Percentiles rank a stretch among this genome's conserved stretches.
Evolutionary conservation across 352 stramenopile genomes (phyloP).

Genomic region (Pelagophyceae sp.): DNA sequence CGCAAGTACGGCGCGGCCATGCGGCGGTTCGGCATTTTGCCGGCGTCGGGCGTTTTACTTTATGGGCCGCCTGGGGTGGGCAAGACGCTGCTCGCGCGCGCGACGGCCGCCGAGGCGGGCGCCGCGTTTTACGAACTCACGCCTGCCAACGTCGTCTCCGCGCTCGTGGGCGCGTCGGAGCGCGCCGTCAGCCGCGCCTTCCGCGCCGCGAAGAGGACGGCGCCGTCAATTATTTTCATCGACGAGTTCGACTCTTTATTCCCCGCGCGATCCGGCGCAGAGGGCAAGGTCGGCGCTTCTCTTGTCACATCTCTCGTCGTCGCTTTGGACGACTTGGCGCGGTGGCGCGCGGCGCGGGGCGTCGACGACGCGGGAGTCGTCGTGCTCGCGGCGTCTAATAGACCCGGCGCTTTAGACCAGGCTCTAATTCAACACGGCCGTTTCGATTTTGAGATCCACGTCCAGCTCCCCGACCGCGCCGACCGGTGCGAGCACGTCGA

Average conservation of each 20-base stretch:
- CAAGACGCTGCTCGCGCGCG: slow-evolving; percentile 75
- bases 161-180: slow-evolving; percentile 74
- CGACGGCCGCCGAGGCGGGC: slow-evolving; percentile 57
- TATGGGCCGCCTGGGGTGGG: slow-evolving; percentile 76
- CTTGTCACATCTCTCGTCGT: not conserved
- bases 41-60: slow-evolving; percentile 65
- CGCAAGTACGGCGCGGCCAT: slow-evolving; percentile 64
- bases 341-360: not conserved
- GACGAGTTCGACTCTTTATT: slow-evolving; percentile 81
- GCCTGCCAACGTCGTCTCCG: slow-evolving; percentile 69
- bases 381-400: slow-evolving; percentile 94
- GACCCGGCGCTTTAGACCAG: slow-evolving; percentile 91
- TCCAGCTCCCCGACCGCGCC: slow-evolving; percentile 81
- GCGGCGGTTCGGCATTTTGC: slow-evolving; percentile 45
- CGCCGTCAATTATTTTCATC: slow-evolving; percentile 75
- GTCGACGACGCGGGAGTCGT: slow-evolving; percentile 56
- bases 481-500: not conserved
- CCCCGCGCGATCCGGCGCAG: slow-evolving; percentile 57
- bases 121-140: slow-evolving; percentile 72
- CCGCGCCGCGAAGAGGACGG: slow-evolving; percentile 44
- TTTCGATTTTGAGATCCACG: slow-evolving; percentile 96
- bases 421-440: slow-evolving; percentile 88
- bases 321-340: not conserved
- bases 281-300: slow-evolving; percentile 16
- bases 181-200: slow-evolving; percentile 55